These are phyloP conservation scores for Coniochaeta sp. DNA, from an alignment of 2,329 filamentous ascomycete species.

Conservation along the genomic window DNA sequence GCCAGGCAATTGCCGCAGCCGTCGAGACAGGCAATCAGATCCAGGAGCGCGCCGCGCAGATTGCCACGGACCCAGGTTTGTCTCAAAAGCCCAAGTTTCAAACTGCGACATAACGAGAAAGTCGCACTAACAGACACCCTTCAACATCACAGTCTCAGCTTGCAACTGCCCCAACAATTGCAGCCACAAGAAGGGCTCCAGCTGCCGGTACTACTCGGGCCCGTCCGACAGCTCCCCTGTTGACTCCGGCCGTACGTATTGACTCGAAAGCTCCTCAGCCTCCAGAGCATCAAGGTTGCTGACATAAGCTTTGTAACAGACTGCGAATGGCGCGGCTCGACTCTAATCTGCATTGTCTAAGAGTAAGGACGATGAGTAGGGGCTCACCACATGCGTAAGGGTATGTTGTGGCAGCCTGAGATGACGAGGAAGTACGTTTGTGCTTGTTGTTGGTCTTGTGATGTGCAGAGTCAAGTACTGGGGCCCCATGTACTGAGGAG, in stretches of 20 bases:
- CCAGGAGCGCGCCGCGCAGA: not conserved
- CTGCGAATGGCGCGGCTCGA: not conserved
- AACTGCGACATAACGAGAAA: too few species aligned
- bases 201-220: not conserved
- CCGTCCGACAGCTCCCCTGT: not conserved
- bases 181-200: not conserved
- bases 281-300: too few species aligned
- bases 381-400: not conserved
- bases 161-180: slow-evolving; percentile 2
- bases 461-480: not conserved
- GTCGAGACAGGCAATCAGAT: not conserved
- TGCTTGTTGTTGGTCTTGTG: not conserved
- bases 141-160: not conserved
- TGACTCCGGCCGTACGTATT: not conserved
- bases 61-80: not conserved
- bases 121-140: not conserved
- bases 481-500: not conserved
- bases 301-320: not conserved
- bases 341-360: not conserved
- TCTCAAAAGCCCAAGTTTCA: too few species aligned
- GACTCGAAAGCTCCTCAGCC: too few species aligned
- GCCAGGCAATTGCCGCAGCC: not conserved
- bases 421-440: not conserved
- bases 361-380: not conserved
- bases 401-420: not conserved